Evolutionary conservation across 768 basidiomycete species (phyloP).

Genomic region (Pleurotus tuber-regium): DNA sequence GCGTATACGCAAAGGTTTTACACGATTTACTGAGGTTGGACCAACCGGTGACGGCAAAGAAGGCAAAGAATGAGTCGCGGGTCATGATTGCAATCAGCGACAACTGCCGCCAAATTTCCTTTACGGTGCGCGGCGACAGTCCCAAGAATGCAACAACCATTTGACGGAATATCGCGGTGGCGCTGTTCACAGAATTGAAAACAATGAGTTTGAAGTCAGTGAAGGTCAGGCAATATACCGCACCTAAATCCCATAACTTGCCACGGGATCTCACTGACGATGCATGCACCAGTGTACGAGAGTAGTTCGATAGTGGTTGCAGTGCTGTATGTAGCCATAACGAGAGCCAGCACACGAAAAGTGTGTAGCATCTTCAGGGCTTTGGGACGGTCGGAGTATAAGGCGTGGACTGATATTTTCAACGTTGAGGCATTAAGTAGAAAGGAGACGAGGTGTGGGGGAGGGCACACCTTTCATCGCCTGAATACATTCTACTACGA

Average conservation of each 20-base stretch:
- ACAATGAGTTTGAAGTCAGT: background rate
- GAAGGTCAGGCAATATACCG: background rate
- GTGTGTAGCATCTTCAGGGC: background rate
- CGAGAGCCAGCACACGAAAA: background rate
- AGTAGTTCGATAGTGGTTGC: background rate
- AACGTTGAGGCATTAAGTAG: background rate
- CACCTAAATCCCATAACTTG: slow-evolving; percentile 1
- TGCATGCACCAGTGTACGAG: slow-evolving; percentile 1
- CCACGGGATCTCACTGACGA: background rate
- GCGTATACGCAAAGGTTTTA: too few species aligned
- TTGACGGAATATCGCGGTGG: background rate
- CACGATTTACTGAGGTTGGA: background rate
- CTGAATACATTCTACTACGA: slow-evolving; percentile 1
- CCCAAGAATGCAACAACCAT: background rate
- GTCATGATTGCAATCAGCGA: slow-evolving; percentile 2
- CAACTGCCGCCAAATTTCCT: background rate
- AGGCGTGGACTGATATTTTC: background rate
- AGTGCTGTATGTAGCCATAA: background rate
- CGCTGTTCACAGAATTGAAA: background rate
- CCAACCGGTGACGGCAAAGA: background rate
- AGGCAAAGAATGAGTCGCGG: slow-evolving; percentile 1
- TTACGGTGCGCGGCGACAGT: background rate
- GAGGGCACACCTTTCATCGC: background rate
- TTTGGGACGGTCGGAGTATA: slow-evolving; percentile 1
- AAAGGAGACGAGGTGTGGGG: background rate